phyloP scores from a whole-genome alignment of 2,329 filamentous ascomycete genomes.

The Madurella mycetomatis region DNA sequence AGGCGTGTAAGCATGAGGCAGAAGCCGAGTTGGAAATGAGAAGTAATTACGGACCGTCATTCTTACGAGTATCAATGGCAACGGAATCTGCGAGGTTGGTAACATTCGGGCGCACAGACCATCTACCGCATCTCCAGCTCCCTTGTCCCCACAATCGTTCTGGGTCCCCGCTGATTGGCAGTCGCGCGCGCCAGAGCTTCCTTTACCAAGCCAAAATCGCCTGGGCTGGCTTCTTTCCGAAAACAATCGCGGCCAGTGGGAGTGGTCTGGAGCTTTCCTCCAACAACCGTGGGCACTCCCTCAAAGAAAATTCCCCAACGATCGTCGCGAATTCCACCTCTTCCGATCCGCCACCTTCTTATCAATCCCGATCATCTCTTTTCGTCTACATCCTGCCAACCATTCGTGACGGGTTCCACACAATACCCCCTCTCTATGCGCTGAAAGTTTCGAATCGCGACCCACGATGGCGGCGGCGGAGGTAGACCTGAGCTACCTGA shows the following conservation, averaged over 20 bases:
- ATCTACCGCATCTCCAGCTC: background rate
- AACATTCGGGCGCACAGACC: background rate
- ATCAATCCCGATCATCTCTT: background rate
- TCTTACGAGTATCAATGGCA: too few species aligned
- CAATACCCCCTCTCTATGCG: conserved; percentile 15
- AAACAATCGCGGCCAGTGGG: conserved; percentile 15
- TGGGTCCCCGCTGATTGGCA: conserved; percentile 12
- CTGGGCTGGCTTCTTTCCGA: conserved; percentile 11
- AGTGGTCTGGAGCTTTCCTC: conserved; percentile 5
- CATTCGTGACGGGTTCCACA: background rate
- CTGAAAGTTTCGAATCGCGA: conserved; percentile 16
- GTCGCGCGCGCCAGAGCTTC: conserved; percentile 8
- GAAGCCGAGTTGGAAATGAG: too few species aligned
- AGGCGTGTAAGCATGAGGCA: too few species aligned
- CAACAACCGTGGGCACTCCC: background rate
- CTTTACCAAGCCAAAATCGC: background rate
- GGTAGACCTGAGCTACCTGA: conserved; percentile 69
- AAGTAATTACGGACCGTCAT: too few species aligned
- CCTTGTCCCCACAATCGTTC: conserved; percentile 7
- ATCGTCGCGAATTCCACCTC: background rate
- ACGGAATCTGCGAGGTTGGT: conserved; percentile 1
- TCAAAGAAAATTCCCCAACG: conserved; percentile 10
- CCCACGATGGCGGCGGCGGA: conserved; percentile 54
- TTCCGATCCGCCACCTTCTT: background rate
- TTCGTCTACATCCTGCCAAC: background rate